phyloP scores from a whole-genome alignment of 2,329 filamentous ascomycete genomes.

The Blastomyces emzantsi region DNA sequence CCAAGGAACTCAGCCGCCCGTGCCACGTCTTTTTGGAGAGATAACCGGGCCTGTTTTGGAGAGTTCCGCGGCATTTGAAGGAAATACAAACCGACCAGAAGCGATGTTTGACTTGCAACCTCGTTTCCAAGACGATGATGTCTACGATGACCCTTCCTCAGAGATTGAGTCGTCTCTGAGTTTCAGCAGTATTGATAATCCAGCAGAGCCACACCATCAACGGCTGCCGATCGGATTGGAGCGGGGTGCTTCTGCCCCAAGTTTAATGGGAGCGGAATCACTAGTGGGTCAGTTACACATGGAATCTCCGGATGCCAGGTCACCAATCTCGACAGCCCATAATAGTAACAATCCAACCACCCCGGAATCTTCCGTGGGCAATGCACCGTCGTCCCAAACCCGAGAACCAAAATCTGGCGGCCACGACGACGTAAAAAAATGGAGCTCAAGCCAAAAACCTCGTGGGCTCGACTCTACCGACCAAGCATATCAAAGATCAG shows the following conservation, averaged over 20 bases:
- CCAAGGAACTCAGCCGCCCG: conserved; percentile 17
- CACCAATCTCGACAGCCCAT: conserved; percentile 24
- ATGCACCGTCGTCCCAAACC: not conserved
- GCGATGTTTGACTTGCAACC: conserved; percentile 19
- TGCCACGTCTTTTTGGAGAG: conserved; percentile 50
- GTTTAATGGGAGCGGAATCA: conserved; percentile 41
- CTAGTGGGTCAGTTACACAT: conserved; percentile 41
- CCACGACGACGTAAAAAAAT: not conserved
- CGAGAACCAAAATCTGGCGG: not conserved
- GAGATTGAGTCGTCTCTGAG: conserved; percentile 12
- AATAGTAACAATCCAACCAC: conserved; percentile 26
- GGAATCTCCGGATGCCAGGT: conserved; percentile 34
- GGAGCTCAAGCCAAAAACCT: not conserved
- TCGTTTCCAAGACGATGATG: conserved; percentile 14
- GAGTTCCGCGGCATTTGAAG: conserved; percentile 43
- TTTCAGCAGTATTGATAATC: conserved; percentile 10
- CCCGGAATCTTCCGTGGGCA: conserved; percentile 1
- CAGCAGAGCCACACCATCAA: conserved; percentile 12
- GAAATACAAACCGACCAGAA: conserved; percentile 21
- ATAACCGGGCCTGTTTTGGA: conserved; percentile 48
- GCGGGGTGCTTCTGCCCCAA: conserved; percentile 34
- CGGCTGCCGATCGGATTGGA: conserved; percentile 18
- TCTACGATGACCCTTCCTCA: conserved; percentile 32
- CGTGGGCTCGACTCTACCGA: not conserved
- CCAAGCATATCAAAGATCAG: not conserved